Evolutionary conservation across 371 early-diverging fungal genomes (phyloP).

Genomic region (Actinomortierella wolfii): DNA sequence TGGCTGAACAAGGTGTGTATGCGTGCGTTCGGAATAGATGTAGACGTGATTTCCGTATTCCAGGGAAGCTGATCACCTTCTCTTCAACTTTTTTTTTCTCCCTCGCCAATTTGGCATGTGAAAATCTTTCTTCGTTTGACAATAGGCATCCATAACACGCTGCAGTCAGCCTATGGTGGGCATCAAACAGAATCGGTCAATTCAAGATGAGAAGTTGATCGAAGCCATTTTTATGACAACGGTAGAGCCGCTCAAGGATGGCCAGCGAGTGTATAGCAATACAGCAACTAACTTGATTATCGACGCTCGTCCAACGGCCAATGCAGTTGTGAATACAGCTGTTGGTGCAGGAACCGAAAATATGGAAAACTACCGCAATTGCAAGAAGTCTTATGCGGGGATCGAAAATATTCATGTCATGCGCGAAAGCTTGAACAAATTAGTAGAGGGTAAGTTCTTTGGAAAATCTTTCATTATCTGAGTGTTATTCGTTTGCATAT

Average conservation of each 20-base stretch:
- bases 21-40: constrained; percentile 16
- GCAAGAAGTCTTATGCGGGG: constrained; percentile 84
- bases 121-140: constrained; percentile 1
- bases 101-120: not conserved
- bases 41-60: not conserved
- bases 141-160: constrained; percentile 90
- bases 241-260: constrained; percentile 54
- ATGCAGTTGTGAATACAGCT: constrained; percentile 92
- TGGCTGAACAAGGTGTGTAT: constrained; percentile 68
- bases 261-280: constrained; percentile 42
- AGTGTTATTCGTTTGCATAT: constrained; percentile 1
- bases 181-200: constrained; percentile 88
- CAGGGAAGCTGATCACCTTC: not conserved
- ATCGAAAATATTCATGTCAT: constrained; percentile 99
- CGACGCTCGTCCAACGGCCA: constrained; percentile 94
- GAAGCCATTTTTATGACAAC: constrained; percentile 84
- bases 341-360: constrained; percentile 95
- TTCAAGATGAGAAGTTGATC: constrained; percentile 96
- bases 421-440: constrained; percentile 82
- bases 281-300: constrained; percentile 79
- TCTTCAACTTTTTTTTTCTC: too few relatives aligned
- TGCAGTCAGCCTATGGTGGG: constrained; percentile 96
- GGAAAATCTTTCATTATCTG: not conserved
- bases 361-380: constrained; percentile 89
- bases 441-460: constrained; percentile 74